Evolutionary conservation across 768 basidiomycete genomes (phyloP), one percentile per base, ranked within the genome.

Genomic region (Suillus variegatus): DNA sequence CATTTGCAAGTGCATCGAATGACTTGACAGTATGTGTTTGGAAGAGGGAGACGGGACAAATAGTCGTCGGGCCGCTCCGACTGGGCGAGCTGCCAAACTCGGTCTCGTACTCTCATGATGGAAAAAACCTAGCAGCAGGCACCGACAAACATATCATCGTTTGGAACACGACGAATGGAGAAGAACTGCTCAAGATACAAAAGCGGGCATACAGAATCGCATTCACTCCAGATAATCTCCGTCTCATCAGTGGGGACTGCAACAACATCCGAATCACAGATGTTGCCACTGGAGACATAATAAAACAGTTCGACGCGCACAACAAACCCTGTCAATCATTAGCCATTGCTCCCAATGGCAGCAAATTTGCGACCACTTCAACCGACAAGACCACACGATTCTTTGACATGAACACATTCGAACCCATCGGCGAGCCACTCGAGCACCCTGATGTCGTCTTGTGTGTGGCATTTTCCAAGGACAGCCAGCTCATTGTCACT

Each of bases 71-170:
- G 14, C 49, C 49, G 8, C 25, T 51, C 22, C 12, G 6, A 25
- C 3, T 51, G 49, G 22, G 6, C 6, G 12, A 6, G 2, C 22
- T 14, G 6, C 10, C 49, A 13, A 13, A 25, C 49, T 51, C 25
- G 6, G 25, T 51, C 25, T 14, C 25, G 7, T 51, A 51, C 49
- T 51, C 49, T 7, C 22, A 7, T 3, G 25, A 51, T 51, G 49
- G 49, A 22, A 16, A 0, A 25, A 51, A 51, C 7, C 36, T 69
- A n/a, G 61, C 61, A 43, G 65, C 61, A 32, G 64, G 55, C 60
- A 60, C 64, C 1, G 38, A 38, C 16, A 62, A 66, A 44, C n/a
- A 43, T 12, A 66, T 60, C 58, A 43, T 22, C 32, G 12, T 60
- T 16, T 60, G 58, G 58, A 38, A 22, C 12, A 9, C 58, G 6